Evolutionary conservation across 306 rosid genomes (phyloP), one percentile per base, ranked within the genome.

Genomic region (Dalbergia cochinchinensis): DNA sequence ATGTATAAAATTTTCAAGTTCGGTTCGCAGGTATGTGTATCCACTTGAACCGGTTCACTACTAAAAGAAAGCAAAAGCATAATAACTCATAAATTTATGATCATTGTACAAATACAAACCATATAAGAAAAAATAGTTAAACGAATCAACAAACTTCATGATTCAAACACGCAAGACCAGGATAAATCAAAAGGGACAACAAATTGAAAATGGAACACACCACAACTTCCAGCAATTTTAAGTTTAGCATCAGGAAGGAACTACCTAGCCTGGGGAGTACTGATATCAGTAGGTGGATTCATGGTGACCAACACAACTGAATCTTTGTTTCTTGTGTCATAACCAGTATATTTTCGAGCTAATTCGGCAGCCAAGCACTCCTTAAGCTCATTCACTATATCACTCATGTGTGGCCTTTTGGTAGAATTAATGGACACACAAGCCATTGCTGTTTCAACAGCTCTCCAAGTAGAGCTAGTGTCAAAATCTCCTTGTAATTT

Each of bases 201-300:
- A 45, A 2, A 47, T 0, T 4, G 5, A 47, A 26, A 47, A 11
- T 47, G 14, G 12, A 47, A 47, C 12, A 13, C 53, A 3, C 0
- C 53, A 47, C 5, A 47, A 11, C 14, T 47, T 4, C 53, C 4
- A 47, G 14, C 4, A 11, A 47, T 47, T 47, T 47, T 47, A 47
- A 14, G 4, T 14, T n/a, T 4, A 50, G 7, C 60, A 54, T 7
- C 8, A 54, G 15, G 15, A 80, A 37, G 31, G 22, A 62, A 33
- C 80, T 80, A 80, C 58, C 88, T 71, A 61, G 80, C 85, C 35
- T 1, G 5, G 58, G 85, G 85, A 42, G n/a, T n/a, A n/a, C 57
- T 37, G 6, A 57, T 6, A 59, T 71, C 82, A 39, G 62, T 58
- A 9, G 26, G 50, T 7, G 63, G 4, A 78, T 54, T 82, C 68